Conservation (phyloP, 805 yeast genomes). For the Blastobotrys mokoenaii region DNA sequence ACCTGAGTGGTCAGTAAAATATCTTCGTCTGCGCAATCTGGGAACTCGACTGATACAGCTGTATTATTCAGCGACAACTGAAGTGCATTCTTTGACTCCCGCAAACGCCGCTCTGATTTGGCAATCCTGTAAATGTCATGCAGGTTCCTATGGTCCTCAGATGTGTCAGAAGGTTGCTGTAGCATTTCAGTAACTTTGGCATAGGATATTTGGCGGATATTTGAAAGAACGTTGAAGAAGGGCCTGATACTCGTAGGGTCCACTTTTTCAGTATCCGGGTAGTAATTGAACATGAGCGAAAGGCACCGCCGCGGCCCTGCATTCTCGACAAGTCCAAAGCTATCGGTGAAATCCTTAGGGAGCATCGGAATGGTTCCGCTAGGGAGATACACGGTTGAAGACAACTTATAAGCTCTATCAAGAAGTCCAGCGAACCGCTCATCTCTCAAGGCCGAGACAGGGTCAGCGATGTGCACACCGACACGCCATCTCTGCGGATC, state of each 20-base stretch:
- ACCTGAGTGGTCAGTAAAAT: slow-evolving; percentile 12
- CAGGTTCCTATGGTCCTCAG: slow-evolving; percentile 30
- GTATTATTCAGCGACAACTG: slow-evolving; percentile 21
- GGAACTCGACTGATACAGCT: not conserved
- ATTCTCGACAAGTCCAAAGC: slow-evolving; percentile 38
- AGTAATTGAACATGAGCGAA: slow-evolving; percentile 34
- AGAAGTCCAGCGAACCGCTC: slow-evolving; percentile 28
- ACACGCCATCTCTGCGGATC: slow-evolving; percentile 29
- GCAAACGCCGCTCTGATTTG: slow-evolving; percentile 20
- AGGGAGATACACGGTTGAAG: slow-evolving; percentile 67
- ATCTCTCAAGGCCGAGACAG: slow-evolving; percentile 51
- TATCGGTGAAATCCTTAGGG: slow-evolving; percentile 45
- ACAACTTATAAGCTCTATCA: slow-evolving; percentile 50
- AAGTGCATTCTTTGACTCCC: slow-evolving; percentile 35
- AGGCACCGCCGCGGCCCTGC: slow-evolving; percentile 34
- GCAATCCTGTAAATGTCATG: slow-evolving; percentile 30
- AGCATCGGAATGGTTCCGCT: slow-evolving; percentile 60
- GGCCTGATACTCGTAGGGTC: slow-evolving; percentile 24
- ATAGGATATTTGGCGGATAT: slow-evolving; percentile 54
- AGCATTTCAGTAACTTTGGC: slow-evolving; percentile 49
- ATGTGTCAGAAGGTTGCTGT: slow-evolving; percentile 18
- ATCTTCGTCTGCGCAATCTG: not conserved
- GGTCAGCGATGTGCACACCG: slow-evolving; percentile 80
- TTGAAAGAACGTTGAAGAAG: slow-evolving; percentile 35
- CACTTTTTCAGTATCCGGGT: slow-evolving; percentile 19